Evolutionary conservation across 352 stramenopile genomes (phyloP), one percentile per base, ranked within the genome.

Genomic region (Globisporangium polare): DNA sequence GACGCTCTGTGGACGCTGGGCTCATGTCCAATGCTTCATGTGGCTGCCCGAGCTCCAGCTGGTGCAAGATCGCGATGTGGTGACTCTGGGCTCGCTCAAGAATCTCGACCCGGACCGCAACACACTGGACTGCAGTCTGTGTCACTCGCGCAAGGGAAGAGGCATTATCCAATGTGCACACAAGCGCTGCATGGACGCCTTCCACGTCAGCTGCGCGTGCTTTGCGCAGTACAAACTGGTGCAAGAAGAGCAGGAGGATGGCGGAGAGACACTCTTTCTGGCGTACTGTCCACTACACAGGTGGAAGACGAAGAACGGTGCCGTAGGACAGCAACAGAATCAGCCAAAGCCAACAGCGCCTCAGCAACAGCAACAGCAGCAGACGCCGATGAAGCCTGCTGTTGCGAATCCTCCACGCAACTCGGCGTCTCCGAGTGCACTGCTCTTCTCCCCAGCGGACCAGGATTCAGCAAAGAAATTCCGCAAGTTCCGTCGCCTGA

Each of bases 21-120:
- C 88, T 5, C 87, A 95, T 47, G 75, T 94, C 0, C 87, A 93
- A 42, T 95, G 87, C 60, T 95, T 90, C 54, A 73, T 95, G 52
- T 95, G 86, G 86, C 87, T 92, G 8, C 86, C 86, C 3, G 86
- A 95, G 53, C 68, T 95, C 35, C 63, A 70, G 41, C 68, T 92
- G 31, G 59, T 69, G 12, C 73, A 80, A 43, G 60, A 68, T 17
- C 58, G 66, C 17, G 49, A 75, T 12, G 62, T 63, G 6, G 53
- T 90, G 41, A 46, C 55, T 27, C 71, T 95, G 12, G 84, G 83
- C 13, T 59, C 70, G 17, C 67, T 93, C 1, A 66, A 56, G 20
- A 66, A 53, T 0, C 58, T 92, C 8, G 84, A 95, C 49, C 58
- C 71, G 3, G 86, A 94, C 29, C 80, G 86, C 0, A 75, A 71